These are phyloP conservation scores for Alternaria brassicae DNA, from an alignment of 2,329 filamentous ascomycete species.

Conservation along the genomic window DNA sequence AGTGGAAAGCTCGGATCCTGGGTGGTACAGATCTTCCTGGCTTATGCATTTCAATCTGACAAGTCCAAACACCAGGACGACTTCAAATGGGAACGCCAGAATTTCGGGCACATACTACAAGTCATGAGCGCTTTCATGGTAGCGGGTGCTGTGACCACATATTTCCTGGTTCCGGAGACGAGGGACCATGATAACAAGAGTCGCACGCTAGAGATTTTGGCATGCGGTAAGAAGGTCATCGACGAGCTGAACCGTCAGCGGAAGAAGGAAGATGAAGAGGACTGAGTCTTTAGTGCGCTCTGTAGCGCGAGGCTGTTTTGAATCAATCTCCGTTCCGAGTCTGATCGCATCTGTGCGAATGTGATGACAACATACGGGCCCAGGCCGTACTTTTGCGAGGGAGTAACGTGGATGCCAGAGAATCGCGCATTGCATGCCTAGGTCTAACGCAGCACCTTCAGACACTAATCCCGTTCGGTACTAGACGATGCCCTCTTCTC, in stretches of 20 bases:
- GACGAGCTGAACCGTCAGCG: constrained; percentile 40
- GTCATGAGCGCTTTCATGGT: constrained; percentile 48
- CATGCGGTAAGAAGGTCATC: constrained; percentile 41
- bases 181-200: constrained; percentile 44
- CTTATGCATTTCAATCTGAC: constrained; percentile 36
- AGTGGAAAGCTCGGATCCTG: constrained; percentile 62
- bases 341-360: not conserved
- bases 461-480: not conserved
- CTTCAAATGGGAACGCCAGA: constrained; percentile 34
- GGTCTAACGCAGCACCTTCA: not conserved
- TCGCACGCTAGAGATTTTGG: constrained; percentile 42
- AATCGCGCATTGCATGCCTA: not conserved
- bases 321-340: not conserved
- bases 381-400: not conserved
- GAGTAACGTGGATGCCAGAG: not conserved
- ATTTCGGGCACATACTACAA: constrained; percentile 42
- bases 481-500: not conserved
- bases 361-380: not conserved
- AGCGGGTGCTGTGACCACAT: constrained; percentile 42
- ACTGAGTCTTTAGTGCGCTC: not conserved
- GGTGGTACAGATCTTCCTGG: constrained; percentile 52
- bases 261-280: constrained; percentile 33
- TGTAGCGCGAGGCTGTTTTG: not conserved
- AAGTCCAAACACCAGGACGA: constrained; percentile 2
- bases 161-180: constrained; percentile 44